Conservation (phyloP, 1,284 basidiomycete genomes). For the Sanghuangporus baumii region DNA sequence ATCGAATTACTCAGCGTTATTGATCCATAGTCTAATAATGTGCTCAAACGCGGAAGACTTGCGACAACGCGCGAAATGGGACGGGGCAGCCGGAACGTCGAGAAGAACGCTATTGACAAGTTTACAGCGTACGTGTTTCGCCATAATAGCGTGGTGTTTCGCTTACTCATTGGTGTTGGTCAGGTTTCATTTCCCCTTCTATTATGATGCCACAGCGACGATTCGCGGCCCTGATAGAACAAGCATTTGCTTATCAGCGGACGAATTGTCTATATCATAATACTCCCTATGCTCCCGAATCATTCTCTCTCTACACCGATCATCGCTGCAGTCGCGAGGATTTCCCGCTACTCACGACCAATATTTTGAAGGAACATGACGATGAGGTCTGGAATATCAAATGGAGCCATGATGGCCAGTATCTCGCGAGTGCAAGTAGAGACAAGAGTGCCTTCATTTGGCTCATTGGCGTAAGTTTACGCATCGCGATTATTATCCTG, state of each 20-base stretch:
- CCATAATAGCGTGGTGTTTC: not conserved
- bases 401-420: constrained; percentile 88
- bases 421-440: constrained; percentile 83
- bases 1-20: not conserved
- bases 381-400: constrained; percentile 96
- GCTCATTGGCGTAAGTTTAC: constrained; percentile 65
- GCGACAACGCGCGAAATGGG: constrained; percentile 80
- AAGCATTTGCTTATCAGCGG: constrained; percentile 80
- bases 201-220: constrained; percentile 92
- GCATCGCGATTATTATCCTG: not conserved
- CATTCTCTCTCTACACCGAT: constrained; percentile 82
- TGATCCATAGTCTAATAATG: constrained; percentile 72
- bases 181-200: constrained; percentile 84
- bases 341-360: constrained; percentile 84
- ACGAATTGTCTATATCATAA: constrained; percentile 80
- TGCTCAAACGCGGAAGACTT: constrained; percentile 83
- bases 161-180: constrained; percentile 3
- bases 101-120: constrained; percentile 71
- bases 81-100: constrained; percentile 79
- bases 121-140: constrained; percentile 66
- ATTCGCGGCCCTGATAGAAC: constrained; percentile 79
- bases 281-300: constrained; percentile 45
- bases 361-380: constrained; percentile 78
- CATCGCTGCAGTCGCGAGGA: constrained; percentile 75
- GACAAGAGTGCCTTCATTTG: constrained; percentile 89